phyloP scores from a whole-genome alignment of 176 grass and related monocot genomes.

The Raddia guianensis region DNA sequence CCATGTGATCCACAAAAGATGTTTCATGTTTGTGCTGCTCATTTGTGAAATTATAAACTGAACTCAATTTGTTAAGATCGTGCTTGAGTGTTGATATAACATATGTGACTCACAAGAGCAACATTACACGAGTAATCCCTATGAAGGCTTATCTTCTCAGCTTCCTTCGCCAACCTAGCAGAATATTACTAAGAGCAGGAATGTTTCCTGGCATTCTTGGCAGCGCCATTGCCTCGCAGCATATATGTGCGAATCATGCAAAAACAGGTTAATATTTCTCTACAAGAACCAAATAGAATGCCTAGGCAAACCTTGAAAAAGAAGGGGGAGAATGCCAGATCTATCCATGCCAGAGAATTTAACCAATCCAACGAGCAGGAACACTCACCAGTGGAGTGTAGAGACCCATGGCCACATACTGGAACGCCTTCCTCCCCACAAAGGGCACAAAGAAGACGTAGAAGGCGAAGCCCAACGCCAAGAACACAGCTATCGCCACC shows the following conservation, averaged over 20 bases:
- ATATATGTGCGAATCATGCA: neutral
- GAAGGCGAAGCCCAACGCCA: slow-evolving; percentile 91
- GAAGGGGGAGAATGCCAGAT: slow-evolving; percentile 27
- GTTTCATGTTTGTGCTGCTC: neutral
- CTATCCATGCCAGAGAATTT: neutral
- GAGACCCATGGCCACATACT: slow-evolving; percentile 68
- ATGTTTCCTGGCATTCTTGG: neutral
- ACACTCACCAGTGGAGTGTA: slow-evolving; percentile 87
- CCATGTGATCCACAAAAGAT: neutral
- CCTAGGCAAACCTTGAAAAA: neutral
- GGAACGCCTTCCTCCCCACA: slow-evolving; percentile 63
- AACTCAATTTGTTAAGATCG: neutral
- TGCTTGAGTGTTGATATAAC: neutral
- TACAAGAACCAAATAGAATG: neutral
- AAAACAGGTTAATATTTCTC: slow-evolving; percentile 13
- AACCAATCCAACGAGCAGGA: neutral
- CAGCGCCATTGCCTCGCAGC: neutral
- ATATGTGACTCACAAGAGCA: neutral
- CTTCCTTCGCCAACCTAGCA: neutral
- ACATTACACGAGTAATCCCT: neutral
- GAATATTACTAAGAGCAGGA: neutral
- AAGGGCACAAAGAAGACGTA: slow-evolving; percentile 98
- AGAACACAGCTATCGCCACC: slow-evolving; percentile 92
- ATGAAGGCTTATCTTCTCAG: neutral
- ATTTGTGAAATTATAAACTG: neutral